Evolutionary conservation across 495 filamentous ascomycete species (phyloP).

Genomic region (Talaromyces proteolyticus): DNA sequence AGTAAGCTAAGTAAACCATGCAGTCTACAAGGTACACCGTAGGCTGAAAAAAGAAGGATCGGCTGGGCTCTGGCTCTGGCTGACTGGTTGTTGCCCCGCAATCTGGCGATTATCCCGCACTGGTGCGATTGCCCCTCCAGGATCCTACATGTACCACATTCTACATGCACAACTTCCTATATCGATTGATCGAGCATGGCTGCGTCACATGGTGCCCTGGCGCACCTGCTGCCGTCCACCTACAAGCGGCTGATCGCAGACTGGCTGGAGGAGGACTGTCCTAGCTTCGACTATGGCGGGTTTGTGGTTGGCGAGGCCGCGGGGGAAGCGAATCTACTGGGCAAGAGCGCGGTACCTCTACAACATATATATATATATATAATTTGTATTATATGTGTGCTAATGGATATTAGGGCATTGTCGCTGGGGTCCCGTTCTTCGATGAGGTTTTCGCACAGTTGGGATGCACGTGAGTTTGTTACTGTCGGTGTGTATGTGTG

Average conservation of each 20-base stretch:
- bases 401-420: slow-evolving; percentile 50
- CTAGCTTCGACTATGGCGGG: slow-evolving; percentile 93
- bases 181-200: slow-evolving; percentile 31
- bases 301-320: slow-evolving; percentile 84
- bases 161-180: too few species aligned
- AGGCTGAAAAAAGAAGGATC: too few species aligned
- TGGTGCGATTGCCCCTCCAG: too few species aligned
- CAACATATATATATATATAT: too few species aligned
- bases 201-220: slow-evolving; percentile 64
- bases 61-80: too few species aligned
- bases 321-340: slow-evolving; percentile 75
- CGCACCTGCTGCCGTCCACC: slow-evolving; percentile 75
- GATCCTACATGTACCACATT: too few species aligned
- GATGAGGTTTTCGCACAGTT: slow-evolving; percentile 87
- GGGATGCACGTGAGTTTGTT: slow-evolving; percentile 60
- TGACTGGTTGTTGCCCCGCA: too few species aligned
- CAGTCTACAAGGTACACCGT: too few species aligned
- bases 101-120: too few species aligned
- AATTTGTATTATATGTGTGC: too few species aligned
- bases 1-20: too few species aligned
- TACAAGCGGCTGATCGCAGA: slow-evolving; percentile 74
- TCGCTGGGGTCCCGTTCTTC: slow-evolving; percentile 94
- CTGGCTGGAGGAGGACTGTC: slow-evolving; percentile 95
- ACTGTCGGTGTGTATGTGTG: not conserved
- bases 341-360: slow-evolving; percentile 80